Evolutionary conservation across 768 basidiomycete genomes (phyloP).

Genomic region (Rhizopogon vinicolor): DNA sequence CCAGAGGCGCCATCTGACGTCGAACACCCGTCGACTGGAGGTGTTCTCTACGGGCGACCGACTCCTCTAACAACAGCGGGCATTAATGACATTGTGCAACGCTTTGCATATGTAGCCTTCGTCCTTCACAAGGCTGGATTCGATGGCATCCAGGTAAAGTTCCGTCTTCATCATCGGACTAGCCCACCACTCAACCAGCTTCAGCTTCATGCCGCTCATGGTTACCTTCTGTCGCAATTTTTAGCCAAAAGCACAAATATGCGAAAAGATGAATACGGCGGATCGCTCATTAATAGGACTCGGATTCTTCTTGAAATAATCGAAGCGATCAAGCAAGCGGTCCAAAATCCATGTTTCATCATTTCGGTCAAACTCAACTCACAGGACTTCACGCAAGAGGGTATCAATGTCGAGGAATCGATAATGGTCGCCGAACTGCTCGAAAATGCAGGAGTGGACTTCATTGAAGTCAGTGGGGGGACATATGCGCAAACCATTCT

Average conservation of each 20-base stretch:
- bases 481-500: slow-evolving; percentile 24
- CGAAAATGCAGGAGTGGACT: slow-evolving; percentile 30
- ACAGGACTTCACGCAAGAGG: slow-evolving; percentile 21
- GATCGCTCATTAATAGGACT: slow-evolving; percentile 45
- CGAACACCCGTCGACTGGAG: slow-evolving; percentile 28
- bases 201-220: slow-evolving; percentile 41
- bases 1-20: slow-evolving; percentile 30
- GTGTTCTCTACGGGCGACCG: slow-evolving; percentile 26
- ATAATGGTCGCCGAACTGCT: slow-evolving; percentile 24
- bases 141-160: slow-evolving; percentile 52
- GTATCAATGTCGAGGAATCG: slow-evolving; percentile 29
- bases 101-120: slow-evolving; percentile 50
- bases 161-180: not conserved
- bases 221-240: slow-evolving; percentile 46
- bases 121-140: slow-evolving; percentile 58
- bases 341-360: slow-evolving; percentile 26
- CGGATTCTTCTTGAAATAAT: slow-evolving; percentile 45
- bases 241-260: slow-evolving; percentile 38
- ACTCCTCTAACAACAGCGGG: slow-evolving; percentile 40
- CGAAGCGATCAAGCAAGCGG: slow-evolving; percentile 35
- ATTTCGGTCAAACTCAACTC: slow-evolving; percentile 31
- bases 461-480: slow-evolving; percentile 39
- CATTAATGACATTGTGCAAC: slow-evolving; percentile 43
- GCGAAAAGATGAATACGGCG: slow-evolving; percentile 55
- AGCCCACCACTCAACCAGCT: not conserved